Percentiles rank a stretch among this genome's conserved stretches.
These are phyloP conservation scores for Cylindrodendrum hubeiense DNA, from an alignment of 2,329 filamentous ascomycete species.

Conservation along the genomic window DNA sequence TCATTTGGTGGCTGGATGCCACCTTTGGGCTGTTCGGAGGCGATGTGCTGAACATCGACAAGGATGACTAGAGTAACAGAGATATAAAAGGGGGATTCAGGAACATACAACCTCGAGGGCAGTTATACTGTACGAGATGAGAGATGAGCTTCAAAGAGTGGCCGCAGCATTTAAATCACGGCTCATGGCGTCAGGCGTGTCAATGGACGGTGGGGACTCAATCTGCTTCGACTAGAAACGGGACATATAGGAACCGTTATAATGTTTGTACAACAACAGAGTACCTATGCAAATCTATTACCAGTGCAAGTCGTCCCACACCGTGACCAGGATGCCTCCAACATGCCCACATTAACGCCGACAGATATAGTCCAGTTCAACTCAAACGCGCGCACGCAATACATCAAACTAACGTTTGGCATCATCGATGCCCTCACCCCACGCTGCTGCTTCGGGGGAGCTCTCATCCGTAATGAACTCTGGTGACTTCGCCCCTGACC, in stretches of 20 bases:
- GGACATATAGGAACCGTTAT: slow-evolving; percentile 32
- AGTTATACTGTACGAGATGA: slow-evolving; percentile 43
- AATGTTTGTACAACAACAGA: slow-evolving; percentile 41
- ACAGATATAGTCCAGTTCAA: slow-evolving; percentile 27
- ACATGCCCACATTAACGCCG: slow-evolving; percentile 38
- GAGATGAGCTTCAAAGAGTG: slow-evolving; percentile 30
- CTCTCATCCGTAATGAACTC: slow-evolving; percentile 45
- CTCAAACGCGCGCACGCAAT: not conserved
- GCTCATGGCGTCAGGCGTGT: slow-evolving; percentile 44
- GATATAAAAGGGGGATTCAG: not conserved
- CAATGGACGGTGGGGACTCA: slow-evolving; percentile 25
- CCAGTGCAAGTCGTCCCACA: slow-evolving; percentile 22
- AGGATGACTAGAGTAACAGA: slow-evolving; percentile 62
- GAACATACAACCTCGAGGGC: slow-evolving; percentile 5
- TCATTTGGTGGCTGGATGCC: slow-evolving; percentile 73
- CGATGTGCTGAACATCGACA: slow-evolving; percentile 68
- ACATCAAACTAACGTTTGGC: slow-evolving; percentile 12
- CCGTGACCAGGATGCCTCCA: slow-evolving; percentile 34
- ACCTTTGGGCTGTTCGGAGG: slow-evolving; percentile 70
- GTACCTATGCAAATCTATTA: slow-evolving; percentile 43
- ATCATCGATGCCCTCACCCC: slow-evolving; percentile 33
- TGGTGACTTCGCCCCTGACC: slow-evolving; percentile 39
- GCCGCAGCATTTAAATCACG: slow-evolving; percentile 30
- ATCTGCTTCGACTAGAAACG: slow-evolving; percentile 33
- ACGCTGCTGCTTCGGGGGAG: slow-evolving; percentile 41